Conservation (phyloP, 805 yeast genomes). For the Teunomyces pallodes region DNA sequence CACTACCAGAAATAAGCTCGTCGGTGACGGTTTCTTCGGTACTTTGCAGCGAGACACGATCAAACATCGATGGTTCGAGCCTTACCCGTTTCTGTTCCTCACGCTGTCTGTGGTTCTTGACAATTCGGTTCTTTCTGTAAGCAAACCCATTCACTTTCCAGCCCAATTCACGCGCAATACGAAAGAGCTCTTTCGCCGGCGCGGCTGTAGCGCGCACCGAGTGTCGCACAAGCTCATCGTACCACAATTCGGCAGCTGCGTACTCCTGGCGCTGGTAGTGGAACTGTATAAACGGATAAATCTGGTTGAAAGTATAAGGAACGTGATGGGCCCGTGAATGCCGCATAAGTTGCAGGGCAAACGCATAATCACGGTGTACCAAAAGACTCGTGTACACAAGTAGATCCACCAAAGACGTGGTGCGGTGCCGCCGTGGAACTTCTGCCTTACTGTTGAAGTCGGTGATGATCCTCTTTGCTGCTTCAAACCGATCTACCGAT, state of each 20-base stretch:
- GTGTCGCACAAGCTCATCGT: conserved; percentile 27
- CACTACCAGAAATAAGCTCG: conserved; percentile 18
- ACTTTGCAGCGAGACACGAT: conserved; percentile 2
- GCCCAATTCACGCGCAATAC: conserved; percentile 32
- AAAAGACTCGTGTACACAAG: conserved; percentile 29
- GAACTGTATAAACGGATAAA: conserved; percentile 36
- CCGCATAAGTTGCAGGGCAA: conserved; percentile 31
- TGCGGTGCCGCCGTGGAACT: conserved; percentile 13
- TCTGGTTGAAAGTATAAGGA: conserved; percentile 39
- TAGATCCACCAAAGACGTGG: conserved; percentile 26
- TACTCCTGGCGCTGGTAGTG: conserved; percentile 31
- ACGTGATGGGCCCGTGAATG: conserved; percentile 21
- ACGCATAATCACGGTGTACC: conserved; percentile 31
- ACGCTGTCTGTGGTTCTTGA: conserved; percentile 20
- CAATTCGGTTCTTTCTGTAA: conserved; percentile 23
- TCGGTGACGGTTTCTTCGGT: conserved; percentile 15
- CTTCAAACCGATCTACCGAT: conserved; percentile 11
- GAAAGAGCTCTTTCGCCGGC: conserved; percentile 26
- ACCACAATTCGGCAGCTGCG: conserved; percentile 37
- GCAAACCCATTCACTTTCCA: conserved; percentile 37
- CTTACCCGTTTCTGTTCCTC: conserved; percentile 11
- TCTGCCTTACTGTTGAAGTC: conserved; percentile 19
- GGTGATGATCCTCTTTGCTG: conserved; percentile 26
- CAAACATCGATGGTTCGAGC: conserved; percentile 5
- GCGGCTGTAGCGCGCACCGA: conserved; percentile 29